A percentile compares a stretch with the other conserved stretches of the same genome.
Evolutionary conservation across 1,139 yeast species (phyloP).

Genomic region (Geotrichum fermentans): DNA sequence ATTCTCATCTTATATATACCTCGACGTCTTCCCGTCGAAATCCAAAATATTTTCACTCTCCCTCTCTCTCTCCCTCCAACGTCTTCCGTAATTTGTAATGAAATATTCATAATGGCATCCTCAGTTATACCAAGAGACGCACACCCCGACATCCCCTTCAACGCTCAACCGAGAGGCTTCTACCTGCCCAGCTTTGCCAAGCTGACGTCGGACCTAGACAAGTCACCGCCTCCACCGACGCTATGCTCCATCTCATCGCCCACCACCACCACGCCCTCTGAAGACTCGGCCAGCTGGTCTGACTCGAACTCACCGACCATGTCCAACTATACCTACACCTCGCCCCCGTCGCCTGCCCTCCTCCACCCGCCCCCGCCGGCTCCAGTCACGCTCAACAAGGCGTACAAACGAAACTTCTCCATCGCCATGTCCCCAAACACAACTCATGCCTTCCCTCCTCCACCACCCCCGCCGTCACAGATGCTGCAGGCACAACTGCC

Average conservation of each 20-base stretch:
- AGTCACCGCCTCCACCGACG: not conserved
- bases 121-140: too few species aligned
- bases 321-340: not conserved
- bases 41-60: too few species aligned
- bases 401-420: not conserved
- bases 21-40: too few species aligned
- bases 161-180: too few species aligned
- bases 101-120: too few species aligned
- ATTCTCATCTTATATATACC: too few species aligned
- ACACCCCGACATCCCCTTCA: too few species aligned
- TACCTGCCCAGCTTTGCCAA: conserved; percentile 5
- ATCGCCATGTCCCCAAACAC: not conserved
- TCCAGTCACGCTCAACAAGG: too few species aligned
- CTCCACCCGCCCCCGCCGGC: not conserved
- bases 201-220: conserved; percentile 1
- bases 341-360: not conserved
- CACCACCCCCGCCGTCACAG: not conserved
- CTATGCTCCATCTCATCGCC: not conserved
- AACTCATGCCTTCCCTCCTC: not conserved
- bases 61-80: too few species aligned
- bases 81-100: too few species aligned
- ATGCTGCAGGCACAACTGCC: not conserved
- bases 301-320: not conserved
- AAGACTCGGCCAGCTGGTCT: not conserved
- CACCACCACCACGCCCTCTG: not conserved